A percentile compares a stretch with the other conserved stretches of the same genome.
Evolutionary conservation across 108 stramenopile genomes (phyloP).

Genomic region (Cafeteria roenbergensis): DNA sequence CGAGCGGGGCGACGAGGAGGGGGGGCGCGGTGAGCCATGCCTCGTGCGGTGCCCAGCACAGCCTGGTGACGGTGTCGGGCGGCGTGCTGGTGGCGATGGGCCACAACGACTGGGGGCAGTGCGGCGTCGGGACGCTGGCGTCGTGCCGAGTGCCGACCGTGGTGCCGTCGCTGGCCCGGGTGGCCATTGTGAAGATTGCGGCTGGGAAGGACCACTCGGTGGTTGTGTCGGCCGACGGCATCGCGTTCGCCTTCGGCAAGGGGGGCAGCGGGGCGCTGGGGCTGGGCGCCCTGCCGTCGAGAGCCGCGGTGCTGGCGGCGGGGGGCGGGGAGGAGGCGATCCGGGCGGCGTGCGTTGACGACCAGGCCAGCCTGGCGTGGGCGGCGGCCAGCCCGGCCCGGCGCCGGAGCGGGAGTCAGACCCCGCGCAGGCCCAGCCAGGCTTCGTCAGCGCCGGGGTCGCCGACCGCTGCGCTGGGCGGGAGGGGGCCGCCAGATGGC

Average conservation of each 20-base stretch:
- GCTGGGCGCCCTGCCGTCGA: neutral
- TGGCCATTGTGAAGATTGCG: constrained; percentile 1
- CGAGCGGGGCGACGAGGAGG: too few relatives aligned
- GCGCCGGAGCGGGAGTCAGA: too few relatives aligned
- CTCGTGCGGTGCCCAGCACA: neutral
- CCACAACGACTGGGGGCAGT: neutral
- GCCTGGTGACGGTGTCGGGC: neutral
- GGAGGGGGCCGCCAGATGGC: too few relatives aligned
- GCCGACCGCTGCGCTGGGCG: neutral
- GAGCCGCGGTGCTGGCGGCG: too few relatives aligned
- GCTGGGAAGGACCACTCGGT: neutral
- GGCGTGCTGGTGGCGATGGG: constrained; percentile 1
- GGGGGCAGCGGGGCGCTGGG: neutral
- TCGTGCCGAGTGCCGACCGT: neutral
- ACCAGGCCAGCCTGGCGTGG: neutral
- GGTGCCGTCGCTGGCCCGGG: neutral
- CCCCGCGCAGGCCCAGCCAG: too few relatives aligned
- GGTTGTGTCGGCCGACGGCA: neutral
- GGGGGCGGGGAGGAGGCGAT: too few relatives aligned
- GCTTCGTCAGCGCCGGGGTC: too few relatives aligned
- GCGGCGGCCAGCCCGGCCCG: neutral
- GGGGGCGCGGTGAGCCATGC: neutral
- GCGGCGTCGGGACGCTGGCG: neutral
- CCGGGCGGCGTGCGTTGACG: too few relatives aligned
- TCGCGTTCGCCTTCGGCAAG: neutral